Evolutionary conservation across 208 protist genomes (phyloP), one percentile per base, ranked within the genome.

Genomic region (Lotmaria passim): DNA sequence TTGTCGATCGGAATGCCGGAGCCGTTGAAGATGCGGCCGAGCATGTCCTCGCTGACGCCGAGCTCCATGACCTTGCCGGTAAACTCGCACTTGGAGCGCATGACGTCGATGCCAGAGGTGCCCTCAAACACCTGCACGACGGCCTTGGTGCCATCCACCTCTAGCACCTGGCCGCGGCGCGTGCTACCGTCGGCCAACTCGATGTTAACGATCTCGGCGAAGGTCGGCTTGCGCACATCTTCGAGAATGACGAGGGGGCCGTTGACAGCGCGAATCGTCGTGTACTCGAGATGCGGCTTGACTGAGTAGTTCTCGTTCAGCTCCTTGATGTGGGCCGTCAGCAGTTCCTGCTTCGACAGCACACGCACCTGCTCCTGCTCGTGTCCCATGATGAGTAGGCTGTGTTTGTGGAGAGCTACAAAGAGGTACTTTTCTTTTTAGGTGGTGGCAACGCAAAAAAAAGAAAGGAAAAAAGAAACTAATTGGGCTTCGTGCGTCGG

Each of bases 51-150:
- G 58, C 96, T 98, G 47, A 99, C 99, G 70, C 98, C 97, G 56
- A 99, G 96, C 65, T 98, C 95, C 75, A 99, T 93, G 46, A 99
- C 97, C 78, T 99, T 98, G 69, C 99, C 99, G 47, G 98, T 99
- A 78, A 99, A 99, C 89, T 99, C 97, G 70, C 95, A 96, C 72
- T 90, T 93, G 43, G 96, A 98, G 79, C 97, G 82, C 71, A 98
- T 85, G 17, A 98, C 98, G 79, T 99, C 98, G 80, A 99, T 99
- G 78, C 98, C 98, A 21, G 98, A 98, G n/a, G 99, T 99, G 44
- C 98, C 98, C 88, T 99, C 99, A 75, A 99, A 99, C 28, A 99
- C 98, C 91, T 99, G 99, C 59, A 99, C 99, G 60, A 99, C 98
- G 28, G 99, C 99, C 82, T 98, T 99, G 34, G 95, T 94, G 66